Evolutionary conservation across 2,329 filamentous ascomycete genomes (phyloP).

Genomic region (Neonectria sp.): DNA sequence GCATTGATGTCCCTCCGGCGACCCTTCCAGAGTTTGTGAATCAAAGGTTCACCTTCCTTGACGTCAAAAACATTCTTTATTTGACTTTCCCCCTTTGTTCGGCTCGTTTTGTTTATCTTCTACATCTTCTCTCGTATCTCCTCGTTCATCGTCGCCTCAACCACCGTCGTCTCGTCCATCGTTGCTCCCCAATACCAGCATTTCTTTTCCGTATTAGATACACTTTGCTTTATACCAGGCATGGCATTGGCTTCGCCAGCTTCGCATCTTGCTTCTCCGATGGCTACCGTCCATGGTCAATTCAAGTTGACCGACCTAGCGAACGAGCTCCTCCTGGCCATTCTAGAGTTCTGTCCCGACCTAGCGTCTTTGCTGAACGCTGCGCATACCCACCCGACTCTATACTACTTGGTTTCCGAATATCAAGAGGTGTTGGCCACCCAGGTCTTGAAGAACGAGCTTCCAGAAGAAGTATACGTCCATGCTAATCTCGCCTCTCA

Average conservation of each 20-base stretch:
- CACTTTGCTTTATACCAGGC: not conserved
- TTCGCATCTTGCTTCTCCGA: not conserved
- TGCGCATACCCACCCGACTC: not conserved
- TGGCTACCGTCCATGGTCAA: not conserved
- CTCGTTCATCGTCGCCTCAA: not conserved
- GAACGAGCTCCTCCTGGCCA: constrained; percentile 15
- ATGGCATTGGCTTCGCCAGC: not conserved
- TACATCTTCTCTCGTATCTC: not conserved
- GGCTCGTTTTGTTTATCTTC: not conserved
- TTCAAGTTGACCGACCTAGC: constrained; percentile 9
- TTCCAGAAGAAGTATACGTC: constrained; percentile 13
- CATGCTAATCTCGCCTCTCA: constrained; percentile 1
- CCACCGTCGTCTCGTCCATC: not conserved
- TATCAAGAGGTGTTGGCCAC: not conserved
- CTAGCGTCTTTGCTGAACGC: not conserved
- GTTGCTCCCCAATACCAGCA: not conserved
- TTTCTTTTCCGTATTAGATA: not conserved
- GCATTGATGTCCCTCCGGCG: not conserved
- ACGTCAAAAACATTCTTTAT: not conserved
- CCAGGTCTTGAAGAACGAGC: constrained; percentile 7
- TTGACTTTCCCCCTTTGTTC: not conserved
- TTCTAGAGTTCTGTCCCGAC: constrained; percentile 16
- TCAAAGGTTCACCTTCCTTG: not conserved
- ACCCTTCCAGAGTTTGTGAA: constrained; percentile 1
- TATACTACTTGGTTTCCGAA: not conserved